Conservation (phyloP, 192 early-diverging fungal species). For the Rhizoclosmatium globosum region DNA sequence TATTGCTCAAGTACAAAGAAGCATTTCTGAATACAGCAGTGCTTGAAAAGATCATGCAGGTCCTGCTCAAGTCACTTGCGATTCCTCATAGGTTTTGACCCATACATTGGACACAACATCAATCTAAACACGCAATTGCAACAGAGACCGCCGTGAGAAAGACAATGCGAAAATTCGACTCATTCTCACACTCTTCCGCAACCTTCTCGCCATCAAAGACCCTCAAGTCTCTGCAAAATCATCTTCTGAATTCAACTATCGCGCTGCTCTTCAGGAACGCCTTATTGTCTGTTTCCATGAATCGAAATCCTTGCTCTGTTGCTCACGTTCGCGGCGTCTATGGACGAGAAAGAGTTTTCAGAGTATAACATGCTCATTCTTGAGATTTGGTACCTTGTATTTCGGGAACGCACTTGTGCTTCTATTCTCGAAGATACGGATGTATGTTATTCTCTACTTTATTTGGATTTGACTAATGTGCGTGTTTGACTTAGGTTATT, state of each 20-base stretch:
- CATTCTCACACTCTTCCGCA: constrained; percentile 79
- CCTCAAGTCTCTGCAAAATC: constrained; percentile 63
- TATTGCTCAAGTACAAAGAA: constrained; percentile 76
- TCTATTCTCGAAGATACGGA: constrained; percentile 37
- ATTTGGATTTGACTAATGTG: neutral
- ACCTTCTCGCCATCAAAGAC: constrained; percentile 84
- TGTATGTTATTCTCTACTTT: neutral
- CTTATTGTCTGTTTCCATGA: constrained; percentile 64
- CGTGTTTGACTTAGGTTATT: constrained; percentile 4
- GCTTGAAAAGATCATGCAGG: constrained; percentile 55
- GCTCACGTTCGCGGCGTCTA: constrained; percentile 73
- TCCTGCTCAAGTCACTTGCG: constrained; percentile 60
- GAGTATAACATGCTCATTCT: constrained; percentile 72
- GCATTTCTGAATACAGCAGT: constrained; percentile 69
- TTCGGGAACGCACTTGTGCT: constrained; percentile 59
- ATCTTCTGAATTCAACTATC: constrained; percentile 60
- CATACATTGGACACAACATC: neutral
- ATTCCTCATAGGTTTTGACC: constrained; percentile 49
- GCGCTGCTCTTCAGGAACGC: constrained; percentile 66
- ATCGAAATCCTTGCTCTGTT: constrained; percentile 73
- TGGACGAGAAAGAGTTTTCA: constrained; percentile 61
- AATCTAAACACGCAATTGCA: neutral
- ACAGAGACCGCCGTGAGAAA: constrained; percentile 62
- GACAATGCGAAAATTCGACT: constrained; percentile 72
- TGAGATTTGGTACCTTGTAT: constrained; percentile 71